Percentiles rank a stretch among this genome's conserved stretches.
phyloP scores from a whole-genome alignment of 305 asterid species.

The Ruellia speciosa region DNA sequence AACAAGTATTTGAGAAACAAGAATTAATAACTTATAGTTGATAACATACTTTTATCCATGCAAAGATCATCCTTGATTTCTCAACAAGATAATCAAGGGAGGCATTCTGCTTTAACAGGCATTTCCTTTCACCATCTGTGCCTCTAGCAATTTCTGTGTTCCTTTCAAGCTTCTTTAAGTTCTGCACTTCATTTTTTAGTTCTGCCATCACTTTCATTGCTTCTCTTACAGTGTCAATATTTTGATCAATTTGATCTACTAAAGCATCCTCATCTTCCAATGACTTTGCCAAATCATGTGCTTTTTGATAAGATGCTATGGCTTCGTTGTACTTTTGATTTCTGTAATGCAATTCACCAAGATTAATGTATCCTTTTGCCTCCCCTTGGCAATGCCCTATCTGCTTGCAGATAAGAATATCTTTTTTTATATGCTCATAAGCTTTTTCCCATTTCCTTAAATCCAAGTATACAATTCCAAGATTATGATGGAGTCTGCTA shows the following conservation, averaged over 20 bases:
- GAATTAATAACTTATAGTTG: constrained; percentile 10
- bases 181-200: constrained; percentile 66
- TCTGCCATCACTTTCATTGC: constrained; percentile 62
- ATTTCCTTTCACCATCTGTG: constrained; percentile 55
- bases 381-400: constrained; percentile 90
- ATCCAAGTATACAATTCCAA: constrained; percentile 74
- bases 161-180: constrained; percentile 72
- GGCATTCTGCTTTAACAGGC: constrained; percentile 58
- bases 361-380: constrained; percentile 89
- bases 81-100: constrained; percentile 69
- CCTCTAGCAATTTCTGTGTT: constrained; percentile 53
- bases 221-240: constrained; percentile 54
- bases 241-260: constrained; percentile 50
- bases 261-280: constrained; percentile 82
- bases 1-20: constrained; percentile 9
- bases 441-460: constrained; percentile 79
- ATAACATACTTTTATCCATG: constrained; percentile 55
- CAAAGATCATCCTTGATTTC: constrained; percentile 61
- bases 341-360: constrained; percentile 75
- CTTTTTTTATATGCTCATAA: constrained; percentile 57
- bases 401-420: constrained; percentile 53
- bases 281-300: constrained; percentile 65
- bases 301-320: constrained; percentile 62
- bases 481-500: constrained; percentile 96
- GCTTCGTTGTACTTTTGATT: constrained; percentile 69